Evolutionary conservation across 2,329 filamentous ascomycete species (phyloP).

Genomic region (Colletotrichum chlorophyti): DNA sequence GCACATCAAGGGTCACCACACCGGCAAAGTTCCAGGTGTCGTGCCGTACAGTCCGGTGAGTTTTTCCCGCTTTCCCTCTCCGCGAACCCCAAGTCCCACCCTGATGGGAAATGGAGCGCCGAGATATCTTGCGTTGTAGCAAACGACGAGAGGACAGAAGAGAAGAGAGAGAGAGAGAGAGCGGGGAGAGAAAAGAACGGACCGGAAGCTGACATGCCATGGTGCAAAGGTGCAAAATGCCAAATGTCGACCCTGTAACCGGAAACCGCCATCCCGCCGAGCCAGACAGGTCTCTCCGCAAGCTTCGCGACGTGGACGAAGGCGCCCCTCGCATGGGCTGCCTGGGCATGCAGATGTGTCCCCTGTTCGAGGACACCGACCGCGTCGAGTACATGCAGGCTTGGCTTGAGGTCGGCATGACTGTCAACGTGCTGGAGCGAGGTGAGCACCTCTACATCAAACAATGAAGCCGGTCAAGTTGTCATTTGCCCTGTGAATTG

Average conservation of each 20-base stretch:
- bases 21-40: conserved; percentile 58
- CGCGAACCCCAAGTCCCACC: no score
- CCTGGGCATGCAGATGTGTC: conserved; percentile 71
- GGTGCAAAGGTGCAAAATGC: conserved; percentile 69
- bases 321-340: conserved; percentile 64
- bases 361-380: conserved; percentile 50
- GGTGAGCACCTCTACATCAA: conserved; percentile 52
- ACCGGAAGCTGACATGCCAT: not conserved
- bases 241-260: conserved; percentile 70
- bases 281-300: conserved; percentile 64
- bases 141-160: no score
- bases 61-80: not conserved
- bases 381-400: conserved; percentile 41
- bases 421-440: conserved; percentile 54
- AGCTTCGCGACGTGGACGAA: conserved; percentile 65
- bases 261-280: conserved; percentile 62
- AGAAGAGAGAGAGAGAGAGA: no score
- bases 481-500: not conserved
- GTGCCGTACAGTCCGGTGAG: conserved; percentile 69
- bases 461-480: conserved; percentile 32
- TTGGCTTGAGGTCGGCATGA: conserved; percentile 63
- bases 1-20: conserved; percentile 53
- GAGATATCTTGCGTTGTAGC: no score
- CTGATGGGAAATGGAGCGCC: no score
- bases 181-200: no score